Evolutionary conservation across 768 basidiomycete species (phyloP).

Genomic region (Rossbeevera mucosa): DNA sequence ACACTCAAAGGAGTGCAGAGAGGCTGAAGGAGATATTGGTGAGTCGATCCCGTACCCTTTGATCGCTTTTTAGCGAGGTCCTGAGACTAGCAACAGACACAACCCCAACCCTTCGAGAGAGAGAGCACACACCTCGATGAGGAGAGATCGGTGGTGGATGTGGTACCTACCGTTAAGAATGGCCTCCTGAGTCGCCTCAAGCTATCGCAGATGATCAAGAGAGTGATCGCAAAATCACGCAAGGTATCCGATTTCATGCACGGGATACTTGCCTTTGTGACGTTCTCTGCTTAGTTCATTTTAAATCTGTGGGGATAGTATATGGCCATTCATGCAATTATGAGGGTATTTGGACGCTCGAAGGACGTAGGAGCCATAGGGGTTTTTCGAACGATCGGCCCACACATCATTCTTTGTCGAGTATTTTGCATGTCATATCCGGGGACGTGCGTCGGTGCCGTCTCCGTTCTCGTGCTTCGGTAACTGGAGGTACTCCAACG

Average conservation of each 20-base stretch:
- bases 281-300: conserved; percentile 19
- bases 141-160: conserved; percentile 1
- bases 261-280: conserved; percentile 19
- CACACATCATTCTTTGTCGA: conserved; percentile 12
- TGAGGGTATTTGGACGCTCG: conserved; percentile 1
- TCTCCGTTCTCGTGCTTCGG: conserved; percentile 9
- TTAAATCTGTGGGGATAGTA: conserved; percentile 17
- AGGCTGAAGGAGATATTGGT: conserved; percentile 18
- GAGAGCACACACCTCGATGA: conserved; percentile 8
- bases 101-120: neutral
- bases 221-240: conserved; percentile 19
- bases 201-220: conserved; percentile 18
- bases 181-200: conserved; percentile 9
- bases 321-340: conserved; percentile 2
- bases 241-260: conserved; percentile 18
- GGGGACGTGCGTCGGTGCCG: conserved; percentile 7
- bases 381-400: conserved; percentile 10
- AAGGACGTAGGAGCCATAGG: neutral
- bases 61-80: neutral
- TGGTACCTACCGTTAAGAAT: conserved; percentile 6
- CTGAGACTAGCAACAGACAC: conserved; percentile 11
- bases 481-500: neutral
- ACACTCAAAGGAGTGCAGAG: conserved; percentile 3
- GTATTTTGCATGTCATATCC: conserved; percentile 22
- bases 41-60: conserved; percentile 1